phyloP scores from a whole-genome alignment of 306 rosid species.

The Lathyrus sativus region DNA sequence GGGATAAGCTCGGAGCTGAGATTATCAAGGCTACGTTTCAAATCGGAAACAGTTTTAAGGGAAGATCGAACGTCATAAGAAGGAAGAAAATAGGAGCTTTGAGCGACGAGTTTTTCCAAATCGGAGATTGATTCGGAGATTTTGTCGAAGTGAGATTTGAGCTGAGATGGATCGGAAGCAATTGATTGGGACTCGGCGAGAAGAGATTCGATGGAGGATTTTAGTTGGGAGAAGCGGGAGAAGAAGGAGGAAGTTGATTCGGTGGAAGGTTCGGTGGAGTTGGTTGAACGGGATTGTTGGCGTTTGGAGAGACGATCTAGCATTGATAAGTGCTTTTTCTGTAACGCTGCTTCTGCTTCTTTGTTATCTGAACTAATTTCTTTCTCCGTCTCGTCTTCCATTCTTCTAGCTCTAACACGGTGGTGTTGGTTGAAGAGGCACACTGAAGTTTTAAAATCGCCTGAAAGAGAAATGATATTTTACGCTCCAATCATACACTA shows the following conservation, averaged over 20 bases:
- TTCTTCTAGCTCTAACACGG: background rate
- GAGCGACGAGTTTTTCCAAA: constrained; percentile 75
- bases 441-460: background rate
- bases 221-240: constrained; percentile 56
- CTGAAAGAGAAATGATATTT: no score
- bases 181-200: constrained; percentile 47
- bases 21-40: constrained; percentile 39
- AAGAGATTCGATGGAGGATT: constrained; percentile 56
- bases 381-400: constrained; percentile 35
- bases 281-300: constrained; percentile 56
- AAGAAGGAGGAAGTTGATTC: constrained; percentile 67
- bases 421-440: background rate
- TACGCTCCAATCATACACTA: no score
- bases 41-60: constrained; percentile 65
- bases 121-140: constrained; percentile 71
- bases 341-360: constrained; percentile 41
- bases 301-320: constrained; percentile 75
- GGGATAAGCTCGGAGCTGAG: constrained; percentile 60
- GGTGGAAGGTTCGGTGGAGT: constrained; percentile 45
- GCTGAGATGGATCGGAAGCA: constrained; percentile 40
- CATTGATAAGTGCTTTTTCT: constrained; percentile 72
- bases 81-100: constrained; percentile 75
- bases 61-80: constrained; percentile 80
- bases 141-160: constrained; percentile 56
- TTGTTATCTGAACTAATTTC: background rate